Conservation (phyloP, 768 basidiomycete species). For the Cystofilobasidium ferigula region DNA sequence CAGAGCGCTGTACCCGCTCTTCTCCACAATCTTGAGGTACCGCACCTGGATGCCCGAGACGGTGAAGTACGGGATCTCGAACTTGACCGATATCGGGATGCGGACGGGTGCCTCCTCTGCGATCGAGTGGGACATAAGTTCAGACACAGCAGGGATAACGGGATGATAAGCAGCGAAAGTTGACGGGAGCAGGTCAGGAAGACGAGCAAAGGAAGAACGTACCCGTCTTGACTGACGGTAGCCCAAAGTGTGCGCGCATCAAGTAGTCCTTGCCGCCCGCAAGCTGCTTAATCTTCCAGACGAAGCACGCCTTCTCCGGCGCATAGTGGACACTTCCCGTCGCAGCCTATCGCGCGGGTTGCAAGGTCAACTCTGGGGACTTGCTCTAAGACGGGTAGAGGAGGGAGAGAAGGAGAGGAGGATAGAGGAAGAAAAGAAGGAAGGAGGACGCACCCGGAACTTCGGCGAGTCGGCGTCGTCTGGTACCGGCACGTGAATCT, state of each 20-base stretch:
- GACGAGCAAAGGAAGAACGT: constrained; percentile 34
- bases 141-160: neutral
- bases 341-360: constrained; percentile 54
- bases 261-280: constrained; percentile 92
- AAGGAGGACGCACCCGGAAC: constrained; percentile 58
- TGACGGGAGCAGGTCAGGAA: neutral
- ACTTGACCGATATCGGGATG: constrained; percentile 91
- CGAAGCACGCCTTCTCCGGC: constrained; percentile 94
- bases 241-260: constrained; percentile 95
- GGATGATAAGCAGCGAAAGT: no score
- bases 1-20: constrained; percentile 73
- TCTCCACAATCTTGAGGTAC: constrained; percentile 96
- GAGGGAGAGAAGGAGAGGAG: constrained; percentile 6
- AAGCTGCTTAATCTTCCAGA: constrained; percentile 98
- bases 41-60: constrained; percentile 91
- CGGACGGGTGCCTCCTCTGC: constrained; percentile 36
- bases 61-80: constrained; percentile 97
- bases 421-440: constrained; percentile 3
- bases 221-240: constrained; percentile 88
- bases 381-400: neutral
- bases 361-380: no score
- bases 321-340: constrained; percentile 94
- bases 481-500: constrained; percentile 96
- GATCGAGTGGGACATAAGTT: no score
- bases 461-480: constrained; percentile 97